Conservation (phyloP, 257 asterid genomes). For the Nicotiana undulata region DNA sequence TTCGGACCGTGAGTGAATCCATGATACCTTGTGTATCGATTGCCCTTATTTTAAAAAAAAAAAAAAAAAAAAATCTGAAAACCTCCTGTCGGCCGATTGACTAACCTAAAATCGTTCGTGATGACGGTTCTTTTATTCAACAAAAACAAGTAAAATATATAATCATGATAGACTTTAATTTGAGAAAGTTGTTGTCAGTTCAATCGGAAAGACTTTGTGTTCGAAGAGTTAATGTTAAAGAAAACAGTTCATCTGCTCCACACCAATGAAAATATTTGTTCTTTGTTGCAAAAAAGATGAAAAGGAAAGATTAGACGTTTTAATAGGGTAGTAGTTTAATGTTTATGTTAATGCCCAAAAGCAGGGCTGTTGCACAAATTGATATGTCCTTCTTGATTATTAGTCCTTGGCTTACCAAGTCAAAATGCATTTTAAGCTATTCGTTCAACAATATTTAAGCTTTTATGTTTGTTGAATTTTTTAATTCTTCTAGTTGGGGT, state of each 20-base stretch:
- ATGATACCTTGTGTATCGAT: too few species aligned
- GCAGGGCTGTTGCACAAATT: background rate
- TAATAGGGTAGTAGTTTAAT: background rate
- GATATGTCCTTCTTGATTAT: background rate
- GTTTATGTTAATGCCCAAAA: background rate
- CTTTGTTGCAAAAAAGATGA: background rate
- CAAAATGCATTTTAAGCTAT: background rate
- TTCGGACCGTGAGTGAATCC: too few species aligned
- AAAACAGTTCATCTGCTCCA: slow-evolving; percentile 9
- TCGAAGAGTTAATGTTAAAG: background rate
- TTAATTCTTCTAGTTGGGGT: background rate
- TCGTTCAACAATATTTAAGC: background rate
- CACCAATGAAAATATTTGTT: slow-evolving; percentile 2
- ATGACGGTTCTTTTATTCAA: background rate
- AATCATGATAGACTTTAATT: background rate
- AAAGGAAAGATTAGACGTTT: background rate
- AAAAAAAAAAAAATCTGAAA: background rate
- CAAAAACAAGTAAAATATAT: background rate
- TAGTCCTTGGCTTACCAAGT: background rate
- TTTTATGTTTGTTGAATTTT: background rate
- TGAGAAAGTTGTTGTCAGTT: background rate
- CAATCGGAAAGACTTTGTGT: background rate
- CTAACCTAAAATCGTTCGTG: background rate
- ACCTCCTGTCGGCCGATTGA: background rate
- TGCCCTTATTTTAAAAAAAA: too few species aligned